Evolutionary conservation across 2,329 filamentous ascomycete genomes (phyloP).

Genomic region (Aspergillus vadensis): DNA sequence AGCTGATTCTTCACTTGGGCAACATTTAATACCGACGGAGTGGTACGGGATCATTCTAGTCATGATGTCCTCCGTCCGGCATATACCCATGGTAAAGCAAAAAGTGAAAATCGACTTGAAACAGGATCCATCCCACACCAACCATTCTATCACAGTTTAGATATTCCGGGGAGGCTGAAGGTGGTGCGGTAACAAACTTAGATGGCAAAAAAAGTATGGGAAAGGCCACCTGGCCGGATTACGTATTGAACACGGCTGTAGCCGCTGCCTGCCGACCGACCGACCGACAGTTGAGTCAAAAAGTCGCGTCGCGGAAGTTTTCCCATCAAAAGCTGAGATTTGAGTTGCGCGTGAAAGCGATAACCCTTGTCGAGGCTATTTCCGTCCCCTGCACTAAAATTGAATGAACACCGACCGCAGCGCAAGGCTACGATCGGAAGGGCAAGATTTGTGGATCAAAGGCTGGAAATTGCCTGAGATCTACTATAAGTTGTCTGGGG

Average conservation of each 20-base stretch:
- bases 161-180: too few relatives aligned
- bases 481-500: not conserved
- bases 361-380: not conserved
- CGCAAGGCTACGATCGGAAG: constrained; percentile 1
- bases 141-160: too few relatives aligned
- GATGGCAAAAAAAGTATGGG: not conserved
- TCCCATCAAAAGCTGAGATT: too few relatives aligned
- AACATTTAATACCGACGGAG: not conserved
- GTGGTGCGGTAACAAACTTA: too few relatives aligned
- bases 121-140: not conserved
- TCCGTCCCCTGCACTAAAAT: not conserved
- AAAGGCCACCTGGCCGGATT: constrained; percentile 9
- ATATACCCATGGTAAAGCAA: not conserved
- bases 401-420: not conserved
- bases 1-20: too few relatives aligned
- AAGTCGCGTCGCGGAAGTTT: too few relatives aligned
- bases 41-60: not conserved
- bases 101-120: not conserved
- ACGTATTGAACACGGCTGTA: not conserved
- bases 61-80: not conserved
- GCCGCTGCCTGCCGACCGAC: not conserved
- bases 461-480: constrained; percentile 2
- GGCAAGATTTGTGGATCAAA: constrained; percentile 1
- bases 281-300: too few relatives aligned
- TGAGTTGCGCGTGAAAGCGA: too few relatives aligned